Evolutionary conservation across 495 filamentous ascomycete species (phyloP).

Genomic region (Neurospora tetraspora): DNA sequence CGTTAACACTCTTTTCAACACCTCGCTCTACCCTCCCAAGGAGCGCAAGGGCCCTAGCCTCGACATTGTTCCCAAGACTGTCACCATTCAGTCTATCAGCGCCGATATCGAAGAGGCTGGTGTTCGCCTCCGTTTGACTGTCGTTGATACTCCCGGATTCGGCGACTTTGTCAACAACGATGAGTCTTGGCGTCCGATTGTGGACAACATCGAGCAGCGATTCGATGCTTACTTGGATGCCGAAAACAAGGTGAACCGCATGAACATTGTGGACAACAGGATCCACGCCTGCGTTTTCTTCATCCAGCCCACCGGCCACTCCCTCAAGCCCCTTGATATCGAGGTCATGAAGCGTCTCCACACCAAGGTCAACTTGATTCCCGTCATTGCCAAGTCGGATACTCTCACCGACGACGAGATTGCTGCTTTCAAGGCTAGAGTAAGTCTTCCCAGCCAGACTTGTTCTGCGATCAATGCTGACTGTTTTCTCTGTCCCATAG

Average conservation of each 20-base stretch:
- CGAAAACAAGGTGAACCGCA: constrained; percentile 99
- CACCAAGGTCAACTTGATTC: constrained; percentile 99
- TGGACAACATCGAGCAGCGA: constrained; percentile 98
- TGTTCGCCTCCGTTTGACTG: constrained; percentile 90
- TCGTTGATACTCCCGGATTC: constrained; percentile 96
- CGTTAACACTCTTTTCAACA: constrained; percentile 99
- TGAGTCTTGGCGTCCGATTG: constrained; percentile 96
- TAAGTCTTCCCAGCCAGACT: constrained; percentile 36
- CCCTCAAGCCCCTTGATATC: constrained; percentile 97
- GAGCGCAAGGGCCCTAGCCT: constrained; percentile 93
- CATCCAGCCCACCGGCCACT: constrained; percentile 97
- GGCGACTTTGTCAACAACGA: constrained; percentile 99
- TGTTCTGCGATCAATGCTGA: constrained; percentile 8
- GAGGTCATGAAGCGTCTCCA: constrained; percentile 98
- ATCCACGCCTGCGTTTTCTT: constrained; percentile 99
- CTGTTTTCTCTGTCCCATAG: constrained; percentile 32
- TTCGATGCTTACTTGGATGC: constrained; percentile 97
- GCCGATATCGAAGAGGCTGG: constrained; percentile 99
- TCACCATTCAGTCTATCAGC: constrained; percentile 96
- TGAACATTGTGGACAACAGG: constrained; percentile 98
- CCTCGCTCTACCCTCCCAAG: constrained; percentile 95
- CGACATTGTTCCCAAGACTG: constrained; percentile 98
- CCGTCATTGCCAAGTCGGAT: constrained; percentile 97
- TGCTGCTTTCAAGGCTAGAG: constrained; percentile 82
- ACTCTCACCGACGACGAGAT: constrained; percentile 97